Base-by-base conservation (phyloP, 345 rosid genomes). In the Populus deltoides region DNA sequence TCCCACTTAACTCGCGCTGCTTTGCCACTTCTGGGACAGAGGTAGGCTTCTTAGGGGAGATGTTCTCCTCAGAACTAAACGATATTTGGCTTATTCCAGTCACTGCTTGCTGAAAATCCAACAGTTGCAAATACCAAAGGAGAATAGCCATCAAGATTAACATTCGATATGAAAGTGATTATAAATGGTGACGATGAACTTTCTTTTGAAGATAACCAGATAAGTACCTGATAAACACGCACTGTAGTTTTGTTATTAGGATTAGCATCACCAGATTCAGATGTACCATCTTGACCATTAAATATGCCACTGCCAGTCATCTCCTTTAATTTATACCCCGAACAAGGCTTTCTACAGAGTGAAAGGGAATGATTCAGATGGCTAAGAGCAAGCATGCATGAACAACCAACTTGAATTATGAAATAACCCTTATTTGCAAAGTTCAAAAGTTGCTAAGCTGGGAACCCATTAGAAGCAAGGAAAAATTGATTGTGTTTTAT, bases 231-330 rank as follows among this genome's bases (percentile, higher is more conserved):
- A 87, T 95, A 95, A 88, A 91, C 87, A 69, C 96, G 93, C 45
- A 92, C 0, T 7, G 91, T 88, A 0, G 97, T 92, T 83, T 78
- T 88, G 78, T 75, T 87, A 66, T 83, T 87, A 20, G 92, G 81
- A 68, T 89, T 88, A 16, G 79, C 92, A 75, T 71, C 86, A 55
- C 82, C 92, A 15, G 86, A 75, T 82, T 93, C 94, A 5, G 84
- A 61, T 53, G 79, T 77, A 49, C 86, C 97, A 66, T 81, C 68
- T 71, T 87, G 94, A 70, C 82, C 92, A 36, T 85, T 81, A 86
- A 96, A 96, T 74, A 96, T 96, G 36, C 98, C 97, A 86, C 98
- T 92, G 31, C 99, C 99, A 38, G 93, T 91, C 43, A 96, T 94
- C 90, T 96, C 97, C 80, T 96, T 94, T 89, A 91, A 85, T 84